Evolutionary conservation across 2,329 filamentous ascomycete species (phyloP).

Genomic region (Ophiosphaerella korrae): DNA sequence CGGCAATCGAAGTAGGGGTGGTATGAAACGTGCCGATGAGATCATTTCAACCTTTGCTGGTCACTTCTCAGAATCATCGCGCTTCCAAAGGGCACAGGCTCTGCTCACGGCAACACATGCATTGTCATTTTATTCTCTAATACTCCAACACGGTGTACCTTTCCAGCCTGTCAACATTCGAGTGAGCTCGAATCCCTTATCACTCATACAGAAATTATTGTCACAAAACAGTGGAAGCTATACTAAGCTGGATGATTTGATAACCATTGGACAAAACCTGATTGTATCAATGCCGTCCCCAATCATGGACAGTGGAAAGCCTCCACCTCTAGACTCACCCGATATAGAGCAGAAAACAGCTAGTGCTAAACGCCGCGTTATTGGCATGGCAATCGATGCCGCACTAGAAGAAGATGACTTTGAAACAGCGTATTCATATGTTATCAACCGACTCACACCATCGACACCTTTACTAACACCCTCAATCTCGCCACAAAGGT

Average conservation of each 20-base stretch:
- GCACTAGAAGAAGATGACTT: conserved; percentile 79
- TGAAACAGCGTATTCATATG: conserved; percentile 84
- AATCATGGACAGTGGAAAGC: conserved; percentile 54
- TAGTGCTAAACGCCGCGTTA: conserved; percentile 68
- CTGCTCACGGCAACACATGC: conserved; percentile 75
- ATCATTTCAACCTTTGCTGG: conserved; percentile 65
- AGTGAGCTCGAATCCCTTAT: conserved; percentile 76
- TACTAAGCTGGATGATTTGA: conserved; percentile 73
- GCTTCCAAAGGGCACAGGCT: conserved; percentile 63
- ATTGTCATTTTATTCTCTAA: conserved; percentile 76
- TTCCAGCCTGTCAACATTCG: conserved; percentile 79
- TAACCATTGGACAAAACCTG: conserved; percentile 71
- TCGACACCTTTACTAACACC: conserved; percentile 30
- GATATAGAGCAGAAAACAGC: conserved; percentile 40
- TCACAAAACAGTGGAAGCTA: conserved; percentile 78
- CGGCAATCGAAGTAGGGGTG: conserved; percentile 75
- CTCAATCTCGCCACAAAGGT: conserved; percentile 28
- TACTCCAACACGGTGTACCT: conserved; percentile 77
- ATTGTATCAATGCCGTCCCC: conserved; percentile 50
- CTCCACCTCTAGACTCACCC: conserved; percentile 35
- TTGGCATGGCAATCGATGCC: conserved; percentile 79
- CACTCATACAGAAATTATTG: conserved; percentile 73
- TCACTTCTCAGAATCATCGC: conserved; percentile 59
- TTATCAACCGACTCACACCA: conserved; percentile 69
- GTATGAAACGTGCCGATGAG: conserved; percentile 73